phyloP scores from a whole-genome alignment of 306 rosid genomes.

The Canavalia ensiformis region DNA sequence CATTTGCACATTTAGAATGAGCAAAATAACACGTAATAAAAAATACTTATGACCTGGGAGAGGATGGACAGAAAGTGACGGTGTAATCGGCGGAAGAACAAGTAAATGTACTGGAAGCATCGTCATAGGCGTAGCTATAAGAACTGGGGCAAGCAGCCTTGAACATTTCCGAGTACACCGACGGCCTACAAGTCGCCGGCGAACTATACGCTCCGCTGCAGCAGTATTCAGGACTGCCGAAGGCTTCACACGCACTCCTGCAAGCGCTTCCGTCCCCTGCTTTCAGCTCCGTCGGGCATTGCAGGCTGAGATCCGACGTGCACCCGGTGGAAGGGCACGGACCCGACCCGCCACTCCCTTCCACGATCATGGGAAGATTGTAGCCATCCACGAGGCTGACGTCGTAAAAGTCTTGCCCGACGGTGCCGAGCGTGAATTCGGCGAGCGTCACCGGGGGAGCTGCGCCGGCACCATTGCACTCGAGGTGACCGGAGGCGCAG shows the following conservation, averaged over 20 bases:
- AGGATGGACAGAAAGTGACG: conserved; percentile 83
- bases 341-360: conserved; percentile 84
- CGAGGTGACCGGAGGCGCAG: conserved; percentile 82
- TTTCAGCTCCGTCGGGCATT: conserved; percentile 80
- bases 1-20: not conserved
- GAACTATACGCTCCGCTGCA: conserved; percentile 77
- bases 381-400: conserved; percentile 95
- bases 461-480: conserved; percentile 93
- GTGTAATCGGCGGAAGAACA: conserved; percentile 81
- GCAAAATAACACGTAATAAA: not conserved
- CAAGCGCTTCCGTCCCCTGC: conserved; percentile 76
- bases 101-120: conserved; percentile 84
- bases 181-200: conserved; percentile 75
- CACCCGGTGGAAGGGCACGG: conserved; percentile 81
- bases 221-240: conserved; percentile 85
- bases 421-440: conserved; percentile 87
- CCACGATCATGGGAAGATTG: conserved; percentile 80
- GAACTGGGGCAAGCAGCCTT: conserved; percentile 80
- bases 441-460: conserved; percentile 86
- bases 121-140: conserved; percentile 91
- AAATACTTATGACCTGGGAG: conserved; percentile 54
- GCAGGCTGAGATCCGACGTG: conserved; percentile 74
- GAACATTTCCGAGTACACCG: conserved; percentile 78
- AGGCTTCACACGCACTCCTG: conserved; percentile 97
- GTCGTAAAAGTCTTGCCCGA: conserved; percentile 90